Percentiles rank a stretch among this genome's conserved stretches.
Conservation (phyloP, 1,284 basidiomycete genomes). For the Rhodotorula sp. region DNA sequence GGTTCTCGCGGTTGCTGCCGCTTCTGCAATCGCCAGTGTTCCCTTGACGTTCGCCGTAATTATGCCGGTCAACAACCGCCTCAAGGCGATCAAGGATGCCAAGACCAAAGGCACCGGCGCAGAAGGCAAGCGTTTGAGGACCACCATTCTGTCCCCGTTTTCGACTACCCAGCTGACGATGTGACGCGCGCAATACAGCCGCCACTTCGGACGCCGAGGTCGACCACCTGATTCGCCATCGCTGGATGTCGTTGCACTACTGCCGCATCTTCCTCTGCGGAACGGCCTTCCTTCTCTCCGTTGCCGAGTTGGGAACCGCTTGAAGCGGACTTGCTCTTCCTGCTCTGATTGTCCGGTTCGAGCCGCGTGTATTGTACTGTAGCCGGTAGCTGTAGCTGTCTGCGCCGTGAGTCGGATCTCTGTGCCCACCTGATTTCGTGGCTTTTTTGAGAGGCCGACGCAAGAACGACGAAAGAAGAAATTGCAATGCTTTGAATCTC, state of each 20-base stretch:
- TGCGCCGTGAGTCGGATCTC: not conserved
- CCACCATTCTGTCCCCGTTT: too few species aligned
- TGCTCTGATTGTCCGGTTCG: not conserved
- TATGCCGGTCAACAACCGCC: slow-evolving; percentile 2
- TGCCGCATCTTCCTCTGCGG: not conserved
- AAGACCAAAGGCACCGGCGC: not conserved
- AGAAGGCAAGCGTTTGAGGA: too few species aligned
- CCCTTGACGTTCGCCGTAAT: slow-evolving; percentile 10
- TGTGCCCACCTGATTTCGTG: too few species aligned
- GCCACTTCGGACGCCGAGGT: not conserved
- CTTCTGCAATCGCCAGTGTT: not conserved
- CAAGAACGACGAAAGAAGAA: not conserved
- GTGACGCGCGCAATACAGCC: not conserved
- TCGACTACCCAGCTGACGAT: too few species aligned
- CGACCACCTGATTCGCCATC: not conserved
- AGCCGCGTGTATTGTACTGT: not conserved
- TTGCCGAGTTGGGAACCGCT: not conserved
- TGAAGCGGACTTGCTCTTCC: not conserved
- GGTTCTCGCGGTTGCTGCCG: slow-evolving; percentile 7
- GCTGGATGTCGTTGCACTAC: not conserved
- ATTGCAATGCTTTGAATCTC: not conserved
- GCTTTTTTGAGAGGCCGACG: too few species aligned
- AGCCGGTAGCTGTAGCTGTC: not conserved
- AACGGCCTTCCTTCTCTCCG: not conserved
- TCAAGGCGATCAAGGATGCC: slow-evolving; percentile 1